phyloP scores from a whole-genome alignment of 2,329 filamentous ascomycete species.

The Colletotrichum godetiae region DNA sequence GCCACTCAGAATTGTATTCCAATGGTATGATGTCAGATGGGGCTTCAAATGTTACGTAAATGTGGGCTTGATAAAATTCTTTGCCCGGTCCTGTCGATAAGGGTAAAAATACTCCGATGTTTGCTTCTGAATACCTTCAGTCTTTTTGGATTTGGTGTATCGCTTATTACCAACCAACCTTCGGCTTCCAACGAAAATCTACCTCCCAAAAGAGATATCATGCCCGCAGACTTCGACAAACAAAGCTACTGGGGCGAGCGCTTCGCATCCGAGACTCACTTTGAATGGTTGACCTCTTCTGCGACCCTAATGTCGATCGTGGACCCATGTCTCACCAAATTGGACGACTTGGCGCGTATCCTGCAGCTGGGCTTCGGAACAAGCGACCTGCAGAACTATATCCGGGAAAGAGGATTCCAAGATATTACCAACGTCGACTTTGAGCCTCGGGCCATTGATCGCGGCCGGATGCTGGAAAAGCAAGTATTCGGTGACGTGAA shows the following conservation, averaged over 20 bases:
- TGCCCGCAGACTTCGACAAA: constrained; percentile 56
- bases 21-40: constrained; percentile 23
- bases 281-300: constrained; percentile 61
- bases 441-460: constrained; percentile 58
- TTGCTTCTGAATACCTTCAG: background rate
- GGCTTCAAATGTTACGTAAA: constrained; percentile 10
- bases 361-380: constrained; percentile 62
- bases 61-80: constrained; percentile 28
- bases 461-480: constrained; percentile 54
- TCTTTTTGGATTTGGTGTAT: background rate
- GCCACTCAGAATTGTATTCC: background rate
- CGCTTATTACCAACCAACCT: no score
- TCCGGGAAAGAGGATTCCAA: constrained; percentile 54
- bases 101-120: background rate
- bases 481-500: constrained; percentile 55
- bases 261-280: constrained; percentile 56
- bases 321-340: constrained; percentile 48
- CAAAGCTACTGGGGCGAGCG: constrained; percentile 62
- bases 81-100: constrained; percentile 17
- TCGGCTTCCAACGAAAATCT: no score
- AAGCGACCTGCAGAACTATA: constrained; percentile 60
- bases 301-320: constrained; percentile 53
- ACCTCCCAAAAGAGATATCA: background rate
- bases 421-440: constrained; percentile 62
- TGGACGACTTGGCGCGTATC: constrained; percentile 46